Base-by-base conservation (phyloP, 306 rosid genomes). In the Rubus parviflorus region DNA sequence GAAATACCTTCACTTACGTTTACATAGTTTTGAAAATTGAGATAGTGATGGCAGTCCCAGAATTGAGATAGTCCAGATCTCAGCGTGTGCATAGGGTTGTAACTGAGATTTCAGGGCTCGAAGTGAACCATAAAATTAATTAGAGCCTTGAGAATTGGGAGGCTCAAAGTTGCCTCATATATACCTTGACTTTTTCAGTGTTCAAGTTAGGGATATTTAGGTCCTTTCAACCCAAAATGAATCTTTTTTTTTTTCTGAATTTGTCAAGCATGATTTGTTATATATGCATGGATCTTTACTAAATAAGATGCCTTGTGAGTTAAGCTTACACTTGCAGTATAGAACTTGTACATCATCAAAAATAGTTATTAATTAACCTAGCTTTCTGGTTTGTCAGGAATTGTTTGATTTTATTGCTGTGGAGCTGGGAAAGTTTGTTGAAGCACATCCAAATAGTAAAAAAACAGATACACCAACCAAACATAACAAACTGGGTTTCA, bases 401-500 rank as follows among this genome's bases (percentile, higher is more conserved):
- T 41, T 85, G 70, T 82, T 75, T 73, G 88, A 88, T 53, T 91
- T 85, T 46, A 78, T 89, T 66, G 94, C 90, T 17, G 74, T 76
- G 70, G 94, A 88, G 87, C 76, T 91, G 46, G 90, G 88, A 5
- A 82, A 75, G 75, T 91, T 91, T 73, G 81, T 89, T 19, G 42
- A 74, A 43, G 68, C 72, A 5, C 88, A 82, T 80, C 88, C 87
- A 5, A 81, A 75, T 23, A 65, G 38, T 40, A 70, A 12, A 19
- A 62, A 64, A 19, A 67, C 52, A 5, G 54, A 64, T 51, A 75
- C 38, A 43, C 46, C 68, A 42, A 7, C 47, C 4, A 62, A 74
- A 56, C 70, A 80, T 68, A 87, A 81, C 82, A 82, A 82, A 54
- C 51, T 91, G 74, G 92, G 94, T 13, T 89, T 88, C 72, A 83